Percentiles rank a stretch among this genome's conserved stretches.
Conservation (phyloP, 805 yeast genomes). For the Schwanniomyces pseudopolymorphus region DNA sequence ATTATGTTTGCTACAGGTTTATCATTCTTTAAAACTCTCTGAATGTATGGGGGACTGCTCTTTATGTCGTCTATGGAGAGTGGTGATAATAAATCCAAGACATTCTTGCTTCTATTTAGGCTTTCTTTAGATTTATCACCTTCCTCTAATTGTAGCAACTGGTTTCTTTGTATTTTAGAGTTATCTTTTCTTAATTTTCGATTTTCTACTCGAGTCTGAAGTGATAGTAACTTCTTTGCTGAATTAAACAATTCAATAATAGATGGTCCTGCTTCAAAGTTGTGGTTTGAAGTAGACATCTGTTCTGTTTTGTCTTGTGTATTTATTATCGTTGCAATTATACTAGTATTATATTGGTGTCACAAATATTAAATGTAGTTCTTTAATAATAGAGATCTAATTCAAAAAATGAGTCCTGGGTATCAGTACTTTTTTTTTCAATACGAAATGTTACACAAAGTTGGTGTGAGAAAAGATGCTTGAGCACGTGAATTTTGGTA, state of each 20-base stretch:
- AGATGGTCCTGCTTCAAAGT: constrained; percentile 24
- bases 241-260: constrained; percentile 42
- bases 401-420: background rate
- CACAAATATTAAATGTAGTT: background rate
- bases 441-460: constrained; percentile 1
- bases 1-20: constrained; percentile 8
- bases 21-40: constrained; percentile 2
- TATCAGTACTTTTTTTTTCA: background rate
- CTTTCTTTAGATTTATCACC: background rate
- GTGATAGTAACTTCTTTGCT: constrained; percentile 37
- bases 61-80: constrained; percentile 37
- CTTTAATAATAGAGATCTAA: background rate
- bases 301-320: background rate
- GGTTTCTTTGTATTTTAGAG: constrained; percentile 22
- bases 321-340: background rate
- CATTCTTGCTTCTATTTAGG: constrained; percentile 16
- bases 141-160: constrained; percentile 3
- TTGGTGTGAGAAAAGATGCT: background rate
- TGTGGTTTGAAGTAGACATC: constrained; percentile 4
- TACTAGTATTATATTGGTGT: background rate
- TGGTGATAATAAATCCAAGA: constrained; percentile 41
- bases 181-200: constrained; percentile 36
- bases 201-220: constrained; percentile 41
- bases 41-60: constrained; percentile 14
- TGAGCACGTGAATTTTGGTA: background rate